Percentiles rank a stretch among this genome's conserved stretches.
These are phyloP conservation scores for Sechiopsis laciniata DNA, from an alignment of 306 rosid species.

Conservation along the genomic window DNA sequence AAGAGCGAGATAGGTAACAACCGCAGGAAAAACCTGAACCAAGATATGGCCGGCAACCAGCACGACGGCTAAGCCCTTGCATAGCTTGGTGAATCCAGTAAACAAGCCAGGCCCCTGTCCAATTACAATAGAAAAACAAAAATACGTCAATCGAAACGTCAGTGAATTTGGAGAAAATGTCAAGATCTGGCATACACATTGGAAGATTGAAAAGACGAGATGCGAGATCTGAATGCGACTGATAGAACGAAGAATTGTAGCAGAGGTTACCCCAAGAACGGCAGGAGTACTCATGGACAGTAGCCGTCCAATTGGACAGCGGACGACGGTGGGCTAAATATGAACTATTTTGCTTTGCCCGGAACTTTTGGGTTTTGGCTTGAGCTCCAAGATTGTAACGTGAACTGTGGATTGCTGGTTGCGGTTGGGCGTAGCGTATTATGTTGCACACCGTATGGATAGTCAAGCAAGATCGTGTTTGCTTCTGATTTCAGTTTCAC, in stretches of 20 bases:
- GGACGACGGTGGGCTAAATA: background rate
- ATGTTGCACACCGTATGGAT: background rate
- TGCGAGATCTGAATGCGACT: conserved; percentile 19
- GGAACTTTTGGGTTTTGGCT: background rate
- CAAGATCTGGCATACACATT: conserved; percentile 23
- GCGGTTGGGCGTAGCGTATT: background rate
- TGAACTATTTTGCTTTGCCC: background rate
- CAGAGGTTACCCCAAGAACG: conserved; percentile 40
- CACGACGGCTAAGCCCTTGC: conserved; percentile 67
- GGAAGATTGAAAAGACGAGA: conserved; percentile 1
- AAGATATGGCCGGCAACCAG: conserved; percentile 64
- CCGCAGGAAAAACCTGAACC: conserved; percentile 54
- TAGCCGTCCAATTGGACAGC: conserved; percentile 9
- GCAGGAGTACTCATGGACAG: conserved; percentile 43
- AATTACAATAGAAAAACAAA: background rate
- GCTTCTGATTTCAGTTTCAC: conserved; percentile 8
- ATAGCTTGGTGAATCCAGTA: conserved; percentile 66
- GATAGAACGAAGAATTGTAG: conserved; percentile 10
- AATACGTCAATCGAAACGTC: background rate
- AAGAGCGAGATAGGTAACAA: conserved; percentile 62
- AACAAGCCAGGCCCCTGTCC: conserved; percentile 48
- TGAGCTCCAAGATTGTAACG: conserved; percentile 3
- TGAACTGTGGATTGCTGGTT: background rate
- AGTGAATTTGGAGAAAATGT: background rate
- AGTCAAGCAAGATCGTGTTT: background rate